Percentiles rank a stretch among this genome's conserved stretches.
These are phyloP conservation scores for Clonostachys rhizophaga DNA, from an alignment of 2,329 filamentous ascomycete genomes.

Conservation along the genomic window DNA sequence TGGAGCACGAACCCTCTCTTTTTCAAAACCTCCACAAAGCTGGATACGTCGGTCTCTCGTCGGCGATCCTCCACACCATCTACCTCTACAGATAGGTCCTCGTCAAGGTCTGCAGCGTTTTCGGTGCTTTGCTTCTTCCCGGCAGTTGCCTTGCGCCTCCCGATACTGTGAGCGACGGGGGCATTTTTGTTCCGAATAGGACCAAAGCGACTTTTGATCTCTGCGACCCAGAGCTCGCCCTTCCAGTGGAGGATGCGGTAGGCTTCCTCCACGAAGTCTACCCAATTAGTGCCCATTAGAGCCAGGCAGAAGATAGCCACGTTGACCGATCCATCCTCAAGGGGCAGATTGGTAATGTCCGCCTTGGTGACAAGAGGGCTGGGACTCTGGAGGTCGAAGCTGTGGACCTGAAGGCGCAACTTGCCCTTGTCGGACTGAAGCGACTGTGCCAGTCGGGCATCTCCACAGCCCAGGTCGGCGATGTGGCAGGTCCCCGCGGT, in stretches of 20 bases:
- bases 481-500: constrained; percentile 71
- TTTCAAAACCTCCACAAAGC: constrained; percentile 79
- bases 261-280: constrained; percentile 93
- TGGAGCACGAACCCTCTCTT: constrained; percentile 83
- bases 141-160: constrained; percentile 53
- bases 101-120: constrained; percentile 41
- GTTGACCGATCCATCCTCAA: constrained; percentile 72
- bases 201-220: constrained; percentile 88
- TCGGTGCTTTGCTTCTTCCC: constrained; percentile 40
- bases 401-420: constrained; percentile 70
- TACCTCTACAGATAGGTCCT: constrained; percentile 63
- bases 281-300: constrained; percentile 98
- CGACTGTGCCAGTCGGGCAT: constrained; percentile 72
- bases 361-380: constrained; percentile 76
- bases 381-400: constrained; percentile 81
- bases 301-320: constrained; percentile 93
- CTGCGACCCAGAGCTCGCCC: constrained; percentile 93
- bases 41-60: constrained; percentile 78
- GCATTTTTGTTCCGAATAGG: constrained; percentile 29
- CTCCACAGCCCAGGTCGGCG: constrained; percentile 90
- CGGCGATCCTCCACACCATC: constrained; percentile 60
- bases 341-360: constrained; percentile 80
- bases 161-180: constrained; percentile 65
- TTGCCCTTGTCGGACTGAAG: constrained; percentile 60
- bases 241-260: constrained; percentile 88